Evolutionary conservation across 306 rosid species (phyloP).

Genomic region (Cucurbita maxima): DNA sequence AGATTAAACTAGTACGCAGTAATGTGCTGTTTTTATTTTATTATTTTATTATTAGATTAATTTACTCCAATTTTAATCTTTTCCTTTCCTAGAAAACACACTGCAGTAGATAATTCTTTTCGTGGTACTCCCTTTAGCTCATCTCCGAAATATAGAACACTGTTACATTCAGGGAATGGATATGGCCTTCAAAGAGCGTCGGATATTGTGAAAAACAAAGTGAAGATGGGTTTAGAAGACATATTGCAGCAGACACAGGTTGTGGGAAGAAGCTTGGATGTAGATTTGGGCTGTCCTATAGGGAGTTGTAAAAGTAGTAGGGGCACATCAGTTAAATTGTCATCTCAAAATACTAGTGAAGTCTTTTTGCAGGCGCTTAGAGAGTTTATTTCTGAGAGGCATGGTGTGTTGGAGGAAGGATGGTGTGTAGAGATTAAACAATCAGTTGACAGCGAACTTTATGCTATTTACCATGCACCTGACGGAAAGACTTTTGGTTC

Average conservation of each 20-base stretch:
- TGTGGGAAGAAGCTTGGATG: conserved; percentile 35
- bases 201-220: conserved; percentile 41
- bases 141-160: conserved; percentile 49
- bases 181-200: conserved; percentile 50
- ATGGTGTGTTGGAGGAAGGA: conserved; percentile 84
- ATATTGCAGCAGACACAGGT: conserved; percentile 42
- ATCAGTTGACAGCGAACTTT: conserved; percentile 45
- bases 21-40: neutral
- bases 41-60: neutral
- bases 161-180: conserved; percentile 35
- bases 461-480: conserved; percentile 89
- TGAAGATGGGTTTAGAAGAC: conserved; percentile 59
- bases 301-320: conserved; percentile 45
- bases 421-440: conserved; percentile 87
- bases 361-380: conserved; percentile 77
- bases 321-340: conserved; percentile 32
- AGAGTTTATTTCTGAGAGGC: conserved; percentile 70
- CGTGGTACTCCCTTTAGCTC: conserved; percentile 67
- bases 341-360: conserved; percentile 43
- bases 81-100: conserved; percentile 79
- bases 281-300: conserved; percentile 34
- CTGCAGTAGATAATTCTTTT: conserved; percentile 66
- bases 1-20: conserved; percentile 27
- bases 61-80: conserved; percentile 25
- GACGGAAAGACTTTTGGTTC: conserved; percentile 91